Percentiles rank a stretch among this genome's conserved stretches.
Evolutionary conservation across 2,329 filamentous ascomycete genomes (phyloP).

Genomic region (Dactylonectria estremocensis): DNA sequence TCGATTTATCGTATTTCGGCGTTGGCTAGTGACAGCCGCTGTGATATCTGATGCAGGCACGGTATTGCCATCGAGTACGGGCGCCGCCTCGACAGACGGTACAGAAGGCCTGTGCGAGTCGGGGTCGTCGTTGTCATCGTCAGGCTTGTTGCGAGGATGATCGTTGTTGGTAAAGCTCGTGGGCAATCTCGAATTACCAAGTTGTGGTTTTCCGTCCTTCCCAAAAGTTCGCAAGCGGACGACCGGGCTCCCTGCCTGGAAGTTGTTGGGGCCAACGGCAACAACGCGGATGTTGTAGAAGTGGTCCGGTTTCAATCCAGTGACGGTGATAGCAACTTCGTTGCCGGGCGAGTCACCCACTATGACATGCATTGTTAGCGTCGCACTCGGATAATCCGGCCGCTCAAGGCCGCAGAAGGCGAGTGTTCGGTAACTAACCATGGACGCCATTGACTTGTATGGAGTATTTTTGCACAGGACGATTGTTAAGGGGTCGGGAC

Average conservation of each 20-base stretch:
- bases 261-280: conserved; percentile 91
- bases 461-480: conserved; percentile 86
- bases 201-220: conserved; percentile 74
- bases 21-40: conserved; percentile 62
- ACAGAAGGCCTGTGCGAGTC: conserved; percentile 66
- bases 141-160: conserved; percentile 55
- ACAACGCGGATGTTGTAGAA: conserved; percentile 96
- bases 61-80: conserved; percentile 73
- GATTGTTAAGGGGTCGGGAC: conserved; percentile 79
- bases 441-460: conserved; percentile 95
- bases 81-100: conserved; percentile 73
- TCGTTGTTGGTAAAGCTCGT: conserved; percentile 71
- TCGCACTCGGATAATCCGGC: conserved; percentile 10
- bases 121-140: conserved; percentile 61
- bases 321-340: conserved; percentile 82
- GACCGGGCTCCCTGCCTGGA: conserved; percentile 89
- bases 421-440: conserved; percentile 68
- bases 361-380: conserved; percentile 52
- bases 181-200: conserved; percentile 70
- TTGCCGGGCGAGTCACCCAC: conserved; percentile 82
- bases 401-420: conserved; percentile 3
- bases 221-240: conserved; percentile 86
- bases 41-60: conserved; percentile 74
- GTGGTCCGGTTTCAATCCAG: conserved; percentile 86
- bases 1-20: conserved; percentile 75